A percentile compares a stretch with the other conserved stretches of the same genome.
These are phyloP conservation scores for Claviceps capensis DNA, from an alignment of 2,329 filamentous ascomycete genomes.

Conservation along the genomic window DNA sequence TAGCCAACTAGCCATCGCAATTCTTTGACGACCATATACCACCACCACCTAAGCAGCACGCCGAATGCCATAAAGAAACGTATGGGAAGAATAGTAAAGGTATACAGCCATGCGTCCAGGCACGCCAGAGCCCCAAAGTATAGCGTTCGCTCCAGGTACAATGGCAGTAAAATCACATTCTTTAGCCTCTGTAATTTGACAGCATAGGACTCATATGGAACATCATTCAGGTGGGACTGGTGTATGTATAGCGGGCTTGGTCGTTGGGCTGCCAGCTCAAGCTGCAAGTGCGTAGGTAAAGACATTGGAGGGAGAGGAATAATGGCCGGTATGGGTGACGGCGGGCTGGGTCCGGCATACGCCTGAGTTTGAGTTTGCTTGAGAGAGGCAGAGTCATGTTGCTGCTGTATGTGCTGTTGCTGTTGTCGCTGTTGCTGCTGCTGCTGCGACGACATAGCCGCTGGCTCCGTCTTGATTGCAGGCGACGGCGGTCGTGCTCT, in stretches of 20 bases:
- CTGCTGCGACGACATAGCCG: slow-evolving; percentile 11
- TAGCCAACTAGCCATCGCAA: slow-evolving; percentile 57
- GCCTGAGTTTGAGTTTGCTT: slow-evolving; percentile 8
- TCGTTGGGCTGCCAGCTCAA: slow-evolving; percentile 47
- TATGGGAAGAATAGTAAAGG: slow-evolving; percentile 86
- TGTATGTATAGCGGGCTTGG: slow-evolving; percentile 55
- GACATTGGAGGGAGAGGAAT: slow-evolving; percentile 55
- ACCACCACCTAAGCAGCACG: slow-evolving; percentile 69
- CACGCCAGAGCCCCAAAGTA: slow-evolving; percentile 84
- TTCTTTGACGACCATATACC: slow-evolving; percentile 57
- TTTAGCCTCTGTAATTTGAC: slow-evolving; percentile 84
- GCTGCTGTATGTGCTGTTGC: slow-evolving; percentile 1
- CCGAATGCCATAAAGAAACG: slow-evolving; percentile 71
- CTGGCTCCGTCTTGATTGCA: slow-evolving; percentile 11
- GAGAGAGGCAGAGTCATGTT: slow-evolving; percentile 3
- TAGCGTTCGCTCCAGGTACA: slow-evolving; percentile 70
- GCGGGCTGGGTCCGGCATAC: slow-evolving; percentile 17
- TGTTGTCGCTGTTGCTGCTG: not conserved
- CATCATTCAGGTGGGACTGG: slow-evolving; percentile 39
- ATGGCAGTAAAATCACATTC: slow-evolving; percentile 75
- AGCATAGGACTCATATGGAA: slow-evolving; percentile 80
- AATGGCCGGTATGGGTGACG: slow-evolving; percentile 37
- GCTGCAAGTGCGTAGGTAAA: slow-evolving; percentile 49
- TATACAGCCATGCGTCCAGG: slow-evolving; percentile 91
- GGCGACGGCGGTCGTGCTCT: slow-evolving; percentile 10